Evolutionary conservation across 2,329 filamentous ascomycete species (phyloP).

Genomic region (Cordyceps farinosa): DNA sequence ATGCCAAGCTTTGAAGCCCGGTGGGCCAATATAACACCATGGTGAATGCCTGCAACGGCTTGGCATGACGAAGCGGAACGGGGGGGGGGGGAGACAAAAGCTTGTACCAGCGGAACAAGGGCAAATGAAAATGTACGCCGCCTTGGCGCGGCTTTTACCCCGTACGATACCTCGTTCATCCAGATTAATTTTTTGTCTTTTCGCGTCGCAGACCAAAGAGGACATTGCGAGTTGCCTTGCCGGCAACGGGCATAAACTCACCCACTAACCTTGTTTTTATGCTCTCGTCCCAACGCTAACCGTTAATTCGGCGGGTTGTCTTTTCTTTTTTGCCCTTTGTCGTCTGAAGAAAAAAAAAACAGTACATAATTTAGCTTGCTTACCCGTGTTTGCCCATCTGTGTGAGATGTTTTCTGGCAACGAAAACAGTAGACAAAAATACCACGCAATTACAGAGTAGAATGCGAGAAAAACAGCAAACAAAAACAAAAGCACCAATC

Average conservation of each 20-base stretch:
- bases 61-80: constrained; percentile 1
- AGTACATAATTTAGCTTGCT: too few species aligned
- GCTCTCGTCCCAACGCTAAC: neutral
- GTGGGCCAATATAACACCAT: constrained; percentile 9
- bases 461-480: too few species aligned
- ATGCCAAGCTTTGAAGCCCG: constrained; percentile 12
- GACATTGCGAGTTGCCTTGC: neutral
- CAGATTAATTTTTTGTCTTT: neutral
- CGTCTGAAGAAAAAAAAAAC: too few species aligned
- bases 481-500: too few species aligned
- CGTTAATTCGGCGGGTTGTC: too few species aligned
- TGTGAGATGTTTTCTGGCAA: too few species aligned
- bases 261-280: constrained; percentile 2
- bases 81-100: neutral
- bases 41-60: neutral
- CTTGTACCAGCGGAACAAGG: neutral
- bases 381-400: too few species aligned
- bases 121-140: neutral
- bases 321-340: too few species aligned
- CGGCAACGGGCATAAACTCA: neutral
- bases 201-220: constrained; percentile 1
- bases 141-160: neutral
- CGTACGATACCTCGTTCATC: neutral
- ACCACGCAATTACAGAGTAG: too few species aligned
- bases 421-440: too few species aligned